A percentile compares a stretch with the other conserved stretches of the same genome.
Evolutionary conservation across 2,329 filamentous ascomycete species (phyloP).

Genomic region (Aspergillus flavus): DNA sequence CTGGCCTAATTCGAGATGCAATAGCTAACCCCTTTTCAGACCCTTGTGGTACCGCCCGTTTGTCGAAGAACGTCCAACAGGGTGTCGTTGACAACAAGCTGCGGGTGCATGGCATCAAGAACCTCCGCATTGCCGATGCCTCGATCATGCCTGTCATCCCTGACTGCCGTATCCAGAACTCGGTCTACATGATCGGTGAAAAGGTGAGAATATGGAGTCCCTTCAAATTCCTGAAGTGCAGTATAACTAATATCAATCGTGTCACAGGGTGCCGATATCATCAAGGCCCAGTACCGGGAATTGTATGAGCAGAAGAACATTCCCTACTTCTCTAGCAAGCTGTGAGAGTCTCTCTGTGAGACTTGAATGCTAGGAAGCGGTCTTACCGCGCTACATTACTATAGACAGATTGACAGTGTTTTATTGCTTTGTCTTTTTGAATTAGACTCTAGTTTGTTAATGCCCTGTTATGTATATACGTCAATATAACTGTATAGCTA

Average conservation of each 20-base stretch:
- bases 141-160: slow-evolving; percentile 59
- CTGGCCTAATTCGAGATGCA: not conserved
- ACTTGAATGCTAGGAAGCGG: not conserved
- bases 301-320: slow-evolving; percentile 27
- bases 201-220: slow-evolving; percentile 30
- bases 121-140: slow-evolving; percentile 59
- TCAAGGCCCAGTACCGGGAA: slow-evolving; percentile 29
- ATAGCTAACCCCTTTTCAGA: slow-evolving; percentile 27
- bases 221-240: too few species aligned
- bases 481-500: not conserved
- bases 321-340: slow-evolving; percentile 22
- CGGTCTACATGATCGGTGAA: slow-evolving; percentile 63
- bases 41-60: slow-evolving; percentile 58
- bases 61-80: slow-evolving; percentile 55
- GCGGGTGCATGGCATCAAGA: slow-evolving; percentile 57
- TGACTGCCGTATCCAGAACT: slow-evolving; percentile 61
- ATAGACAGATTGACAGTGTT: not conserved
- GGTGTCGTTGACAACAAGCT: slow-evolving; percentile 57
- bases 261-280: slow-evolving; percentile 31
- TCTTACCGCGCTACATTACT: not conserved
- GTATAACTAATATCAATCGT: slow-evolving; percentile 4
- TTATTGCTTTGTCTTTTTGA: not conserved
- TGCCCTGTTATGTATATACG: not conserved
- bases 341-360: slow-evolving; percentile 9
- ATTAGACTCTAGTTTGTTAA: not conserved